Evolutionary conservation across 2,329 filamentous ascomycete genomes (phyloP), one percentile per base, ranked within the genome.

Genomic region (Nemania sp.): DNA sequence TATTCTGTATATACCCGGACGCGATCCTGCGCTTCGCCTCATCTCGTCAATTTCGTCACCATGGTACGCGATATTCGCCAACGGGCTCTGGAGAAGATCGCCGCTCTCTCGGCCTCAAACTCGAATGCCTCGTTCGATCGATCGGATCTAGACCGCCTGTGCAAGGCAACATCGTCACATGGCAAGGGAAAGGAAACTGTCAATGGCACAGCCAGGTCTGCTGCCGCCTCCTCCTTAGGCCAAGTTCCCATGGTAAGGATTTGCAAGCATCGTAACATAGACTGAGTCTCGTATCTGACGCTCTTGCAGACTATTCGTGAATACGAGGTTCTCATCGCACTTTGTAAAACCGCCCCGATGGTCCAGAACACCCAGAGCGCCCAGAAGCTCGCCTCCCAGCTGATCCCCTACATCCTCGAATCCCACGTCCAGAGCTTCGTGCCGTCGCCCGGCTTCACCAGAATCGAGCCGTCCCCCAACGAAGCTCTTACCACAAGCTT

Each of bases 341-440:
- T 99, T 25, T 98, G 94, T 80, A 94, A 93, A 77, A 91, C 94
- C 54, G 91, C 93, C 3, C 89, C 92, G 3, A 83, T 87, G 21
- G 82, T 98, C 25, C 83, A 87, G 54, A 87, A 86, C 47, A 76
- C 80, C 43, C 86, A 91, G 62, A 89, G 90, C 71, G 93, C 92
- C 29, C 86, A 90, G 69, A 89, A 87, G 69, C 85, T 99, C 40
- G 85, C 88, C n/a, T 81, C 83, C 35, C 92, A 96, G 68, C 79
- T 99, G 42, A 84, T 88, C 7, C 90, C 89, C 5, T 98, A 98
- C 75, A 84, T 98, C 12, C 86, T 92, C 67, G 91, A 97, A 74
- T 89, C 91, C 4, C 91, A 94, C 71, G 80, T 84, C 35, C 94
- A 97, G 73, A 78, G 85, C 17, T 91, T 98, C 69, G 83, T 86